phyloP scores from a whole-genome alignment of 306 rosid species.

The Coriaria nepalensis region DNA sequence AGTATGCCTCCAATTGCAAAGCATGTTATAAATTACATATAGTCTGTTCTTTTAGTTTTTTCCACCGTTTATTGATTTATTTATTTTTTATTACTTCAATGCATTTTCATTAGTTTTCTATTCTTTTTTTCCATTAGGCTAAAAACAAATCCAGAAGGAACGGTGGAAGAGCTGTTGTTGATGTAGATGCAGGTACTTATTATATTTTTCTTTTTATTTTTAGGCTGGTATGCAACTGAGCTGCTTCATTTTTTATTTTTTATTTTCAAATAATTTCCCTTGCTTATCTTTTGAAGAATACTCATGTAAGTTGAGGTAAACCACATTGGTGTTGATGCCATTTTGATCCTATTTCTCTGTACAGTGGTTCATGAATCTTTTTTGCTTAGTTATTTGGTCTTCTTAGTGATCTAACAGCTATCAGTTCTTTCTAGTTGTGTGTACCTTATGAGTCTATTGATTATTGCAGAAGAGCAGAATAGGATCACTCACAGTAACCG shows the following conservation, averaged over 20 bases:
- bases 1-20: constrained; percentile 22
- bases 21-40: background rate
- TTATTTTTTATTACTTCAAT: constrained; percentile 6
- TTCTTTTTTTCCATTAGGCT: constrained; percentile 38
- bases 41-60: background rate
- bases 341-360: too few species aligned
- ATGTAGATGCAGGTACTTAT: constrained; percentile 64
- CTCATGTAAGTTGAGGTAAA: too few species aligned
- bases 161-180: constrained; percentile 44
- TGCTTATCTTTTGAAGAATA: too few species aligned
- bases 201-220: constrained; percentile 2
- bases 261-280: background rate
- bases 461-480: constrained; percentile 38
- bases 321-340: too few species aligned
- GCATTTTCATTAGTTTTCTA: constrained; percentile 6
- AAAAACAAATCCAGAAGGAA: constrained; percentile 69
- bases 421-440: constrained; percentile 1
- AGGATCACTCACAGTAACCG: constrained; percentile 22
- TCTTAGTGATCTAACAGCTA: background rate
- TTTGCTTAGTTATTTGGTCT: background rate
- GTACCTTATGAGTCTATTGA: constrained; percentile 10
- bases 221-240: background rate
- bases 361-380: background rate
- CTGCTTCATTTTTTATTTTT: background rate
- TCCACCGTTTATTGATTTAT: background rate